These are phyloP conservation scores for Dactylonectria macrodidyma DNA, from an alignment of 2,329 filamentous ascomycete genomes.

Conservation along the genomic window DNA sequence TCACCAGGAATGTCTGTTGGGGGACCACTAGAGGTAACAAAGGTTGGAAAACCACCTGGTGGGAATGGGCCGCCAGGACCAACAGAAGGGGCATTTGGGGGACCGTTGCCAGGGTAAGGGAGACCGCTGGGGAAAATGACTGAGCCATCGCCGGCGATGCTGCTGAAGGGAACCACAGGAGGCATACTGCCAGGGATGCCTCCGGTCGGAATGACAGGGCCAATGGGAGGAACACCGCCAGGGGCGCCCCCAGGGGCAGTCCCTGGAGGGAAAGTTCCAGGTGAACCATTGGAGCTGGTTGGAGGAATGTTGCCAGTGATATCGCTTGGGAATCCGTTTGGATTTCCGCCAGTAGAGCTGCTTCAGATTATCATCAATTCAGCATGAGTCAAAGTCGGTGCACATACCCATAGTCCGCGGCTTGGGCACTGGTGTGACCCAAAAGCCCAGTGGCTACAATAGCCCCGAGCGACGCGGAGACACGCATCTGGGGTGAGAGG, in stretches of 20 bases:
- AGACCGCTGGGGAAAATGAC: conserved; percentile 29
- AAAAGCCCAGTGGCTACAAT: conserved; percentile 55
- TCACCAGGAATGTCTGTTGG: conserved; percentile 7
- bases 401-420: conserved; percentile 53
- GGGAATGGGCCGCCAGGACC: conserved; percentile 7
- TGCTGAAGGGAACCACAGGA: conserved; percentile 18
- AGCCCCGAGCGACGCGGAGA: conserved; percentile 52
- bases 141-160: conserved; percentile 35
- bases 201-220: conserved; percentile 7
- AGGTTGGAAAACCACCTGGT: background rate
- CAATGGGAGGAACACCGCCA: conserved; percentile 24
- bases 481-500: conserved; percentile 55
- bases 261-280: conserved; percentile 34
- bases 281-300: conserved; percentile 33
- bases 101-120: conserved; percentile 1
- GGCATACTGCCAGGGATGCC: conserved; percentile 33
- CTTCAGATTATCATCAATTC: conserved; percentile 25
- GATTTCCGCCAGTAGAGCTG: conserved; percentile 34
- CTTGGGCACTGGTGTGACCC: conserved; percentile 50
- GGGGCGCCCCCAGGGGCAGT: conserved; percentile 38
- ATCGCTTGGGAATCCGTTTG: conserved; percentile 27
- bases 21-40: conserved; percentile 20
- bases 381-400: background rate
- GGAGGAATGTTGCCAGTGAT: conserved; percentile 32
- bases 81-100: conserved; percentile 7